These are phyloP conservation scores for Voacanga thouarsii DNA, from an alignment of 257 asterid species.

Conservation along the genomic window DNA sequence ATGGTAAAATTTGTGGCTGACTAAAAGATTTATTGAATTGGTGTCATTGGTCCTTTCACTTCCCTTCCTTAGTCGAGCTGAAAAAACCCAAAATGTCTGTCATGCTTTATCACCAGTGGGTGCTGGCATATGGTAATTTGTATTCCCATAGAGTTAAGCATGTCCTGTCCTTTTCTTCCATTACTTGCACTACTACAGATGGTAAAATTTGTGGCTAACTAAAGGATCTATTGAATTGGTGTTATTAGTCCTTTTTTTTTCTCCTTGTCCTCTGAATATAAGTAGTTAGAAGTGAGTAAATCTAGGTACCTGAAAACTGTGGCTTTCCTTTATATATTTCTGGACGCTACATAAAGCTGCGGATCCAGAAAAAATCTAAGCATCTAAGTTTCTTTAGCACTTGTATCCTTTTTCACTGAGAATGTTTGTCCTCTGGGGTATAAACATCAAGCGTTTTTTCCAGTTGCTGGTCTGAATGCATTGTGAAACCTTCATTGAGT, in stretches of 20 bases:
- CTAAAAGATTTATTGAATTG: neutral
- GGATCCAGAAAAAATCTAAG: neutral
- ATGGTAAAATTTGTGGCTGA: neutral
- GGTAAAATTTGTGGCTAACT: neutral
- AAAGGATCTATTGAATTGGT: neutral
- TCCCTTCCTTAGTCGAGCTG: conserved; percentile 77
- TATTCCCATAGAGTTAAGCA: neutral
- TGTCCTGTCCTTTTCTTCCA: neutral
- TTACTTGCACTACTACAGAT: neutral
- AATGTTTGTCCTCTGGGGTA: neutral
- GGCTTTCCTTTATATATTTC: neutral
- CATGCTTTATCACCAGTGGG: neutral
- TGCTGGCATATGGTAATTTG: neutral
- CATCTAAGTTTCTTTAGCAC: neutral
- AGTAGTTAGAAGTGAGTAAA: neutral
- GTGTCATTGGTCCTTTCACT: conserved; percentile 36
- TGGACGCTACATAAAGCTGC: neutral
- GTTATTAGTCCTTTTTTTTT: neutral
- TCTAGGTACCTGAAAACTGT: neutral
- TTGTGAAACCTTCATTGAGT: neutral
- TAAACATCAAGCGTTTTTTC: neutral
- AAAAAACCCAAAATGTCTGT: conserved; percentile 57
- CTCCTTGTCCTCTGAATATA: neutral
- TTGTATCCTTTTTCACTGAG: neutral
- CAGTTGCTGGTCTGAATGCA: neutral